phyloP scores from a whole-genome alignment of 306 rosid genomes.

The Comarum palustre region DNA sequence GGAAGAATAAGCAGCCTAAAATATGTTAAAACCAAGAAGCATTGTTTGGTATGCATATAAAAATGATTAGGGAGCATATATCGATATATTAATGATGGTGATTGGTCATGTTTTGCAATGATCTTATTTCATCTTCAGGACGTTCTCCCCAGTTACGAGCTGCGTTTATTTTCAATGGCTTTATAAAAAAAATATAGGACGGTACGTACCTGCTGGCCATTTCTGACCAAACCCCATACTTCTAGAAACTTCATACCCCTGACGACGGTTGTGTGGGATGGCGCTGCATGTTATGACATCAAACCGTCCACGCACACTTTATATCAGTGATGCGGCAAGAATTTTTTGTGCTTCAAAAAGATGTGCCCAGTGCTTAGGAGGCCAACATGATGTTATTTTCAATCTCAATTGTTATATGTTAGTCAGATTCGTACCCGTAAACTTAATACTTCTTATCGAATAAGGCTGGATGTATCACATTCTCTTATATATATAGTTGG shows the following conservation, averaged over 20 bases:
- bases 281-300: no score
- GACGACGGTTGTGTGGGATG: no score
- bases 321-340: no score
- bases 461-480: no score
- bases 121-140: conserved; percentile 1
- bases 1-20: conserved; percentile 20
- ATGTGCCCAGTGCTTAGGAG: background rate
- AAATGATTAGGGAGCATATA: background rate
- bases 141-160: background rate
- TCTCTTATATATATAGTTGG: background rate
- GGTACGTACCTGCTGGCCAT: background rate
- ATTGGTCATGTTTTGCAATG: background rate
- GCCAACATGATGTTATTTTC: background rate
- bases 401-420: no score
- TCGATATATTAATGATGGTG: background rate
- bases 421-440: background rate
- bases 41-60: background rate
- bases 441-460: background rate
- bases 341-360: no score
- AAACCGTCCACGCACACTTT: no score
- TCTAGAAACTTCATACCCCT: no score
- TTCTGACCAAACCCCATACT: background rate
- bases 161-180: background rate
- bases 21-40: background rate
- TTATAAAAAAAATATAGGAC: background rate